Conservation (phyloP, 73 alveolate species). For the Tetrahymena malaccensis region DNA sequence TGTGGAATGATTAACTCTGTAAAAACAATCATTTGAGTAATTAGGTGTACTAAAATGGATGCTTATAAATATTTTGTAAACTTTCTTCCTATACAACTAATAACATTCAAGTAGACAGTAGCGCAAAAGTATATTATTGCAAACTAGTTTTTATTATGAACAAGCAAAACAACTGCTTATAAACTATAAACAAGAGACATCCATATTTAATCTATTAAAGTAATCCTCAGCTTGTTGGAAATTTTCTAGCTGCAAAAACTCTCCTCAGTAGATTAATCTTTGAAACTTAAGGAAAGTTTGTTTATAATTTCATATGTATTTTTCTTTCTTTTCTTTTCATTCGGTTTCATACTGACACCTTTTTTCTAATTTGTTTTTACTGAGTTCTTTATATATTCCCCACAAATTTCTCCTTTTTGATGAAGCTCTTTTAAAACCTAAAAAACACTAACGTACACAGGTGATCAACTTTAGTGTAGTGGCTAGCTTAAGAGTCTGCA, state of each 20-base stretch:
- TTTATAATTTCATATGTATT: background rate
- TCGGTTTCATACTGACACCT: background rate
- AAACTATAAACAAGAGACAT: background rate
- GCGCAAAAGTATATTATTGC: background rate
- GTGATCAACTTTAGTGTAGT: background rate
- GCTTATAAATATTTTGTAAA: background rate
- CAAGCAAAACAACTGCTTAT: background rate
- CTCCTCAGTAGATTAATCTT: background rate
- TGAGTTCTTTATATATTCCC: background rate
- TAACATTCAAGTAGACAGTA: background rate
- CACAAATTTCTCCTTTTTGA: no score
- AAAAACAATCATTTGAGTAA: background rate
- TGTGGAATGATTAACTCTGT: background rate
- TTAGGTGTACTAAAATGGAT: background rate
- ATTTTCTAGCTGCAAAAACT: background rate
- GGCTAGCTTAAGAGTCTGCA: background rate
- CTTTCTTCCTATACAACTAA: background rate
- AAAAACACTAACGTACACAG: background rate
- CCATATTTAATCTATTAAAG: background rate
- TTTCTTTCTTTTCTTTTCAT: background rate
- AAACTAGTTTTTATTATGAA: background rate
- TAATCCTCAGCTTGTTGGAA: background rate
- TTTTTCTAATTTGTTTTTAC: background rate
- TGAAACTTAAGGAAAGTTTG: background rate
- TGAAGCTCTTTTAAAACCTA: no score